phyloP scores from a whole-genome alignment of 495 filamentous ascomycete species.

The Penicillium daleae region DNA sequence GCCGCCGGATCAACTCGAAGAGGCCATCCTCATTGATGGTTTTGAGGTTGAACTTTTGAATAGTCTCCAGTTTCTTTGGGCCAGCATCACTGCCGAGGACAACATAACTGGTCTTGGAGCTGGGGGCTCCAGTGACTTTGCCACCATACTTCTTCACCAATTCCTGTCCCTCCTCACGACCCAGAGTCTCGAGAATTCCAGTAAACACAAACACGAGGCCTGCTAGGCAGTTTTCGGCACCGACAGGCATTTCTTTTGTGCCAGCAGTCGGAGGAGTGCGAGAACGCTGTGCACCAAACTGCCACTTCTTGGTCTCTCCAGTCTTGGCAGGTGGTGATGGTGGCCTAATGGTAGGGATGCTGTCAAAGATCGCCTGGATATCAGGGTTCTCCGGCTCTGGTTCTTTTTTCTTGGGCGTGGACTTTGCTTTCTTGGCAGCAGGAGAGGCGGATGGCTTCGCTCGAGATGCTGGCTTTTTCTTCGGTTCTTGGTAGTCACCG shows the following conservation, averaged over 20 bases:
- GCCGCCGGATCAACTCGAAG: constrained; percentile 79
- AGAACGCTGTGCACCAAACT: constrained; percentile 61
- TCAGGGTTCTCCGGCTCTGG: constrained; percentile 63
- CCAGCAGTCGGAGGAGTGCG: constrained; percentile 63
- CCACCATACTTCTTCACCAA: constrained; percentile 93
- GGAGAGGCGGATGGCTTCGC: constrained; percentile 40
- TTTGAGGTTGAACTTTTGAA: constrained; percentile 73
- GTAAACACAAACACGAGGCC: constrained; percentile 99
- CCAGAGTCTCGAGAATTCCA: constrained; percentile 76
- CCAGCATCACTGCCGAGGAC: constrained; percentile 90
- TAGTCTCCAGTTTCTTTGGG: constrained; percentile 91
- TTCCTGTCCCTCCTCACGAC: constrained; percentile 82
- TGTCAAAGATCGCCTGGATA: constrained; percentile 83
- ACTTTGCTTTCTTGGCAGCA: constrained; percentile 62
- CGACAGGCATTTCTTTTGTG: constrained; percentile 73
- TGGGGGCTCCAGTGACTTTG: constrained; percentile 83
- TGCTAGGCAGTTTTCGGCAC: constrained; percentile 86
- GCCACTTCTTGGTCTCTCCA: constrained; percentile 69
- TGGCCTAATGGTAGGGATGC: constrained; percentile 76
- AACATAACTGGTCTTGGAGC: constrained; percentile 90
- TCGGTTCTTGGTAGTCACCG: constrained; percentile 31
- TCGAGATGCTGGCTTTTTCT: constrained; percentile 27
- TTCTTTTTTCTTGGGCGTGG: constrained; percentile 63
- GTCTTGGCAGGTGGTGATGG: constrained; percentile 76
- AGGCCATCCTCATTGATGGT: constrained; percentile 93